Percentiles rank a stretch among this genome's conserved stretches.
These are phyloP conservation scores for Immersiella caudata DNA, from an alignment of 495 filamentous ascomycete genomes.

Conservation along the genomic window DNA sequence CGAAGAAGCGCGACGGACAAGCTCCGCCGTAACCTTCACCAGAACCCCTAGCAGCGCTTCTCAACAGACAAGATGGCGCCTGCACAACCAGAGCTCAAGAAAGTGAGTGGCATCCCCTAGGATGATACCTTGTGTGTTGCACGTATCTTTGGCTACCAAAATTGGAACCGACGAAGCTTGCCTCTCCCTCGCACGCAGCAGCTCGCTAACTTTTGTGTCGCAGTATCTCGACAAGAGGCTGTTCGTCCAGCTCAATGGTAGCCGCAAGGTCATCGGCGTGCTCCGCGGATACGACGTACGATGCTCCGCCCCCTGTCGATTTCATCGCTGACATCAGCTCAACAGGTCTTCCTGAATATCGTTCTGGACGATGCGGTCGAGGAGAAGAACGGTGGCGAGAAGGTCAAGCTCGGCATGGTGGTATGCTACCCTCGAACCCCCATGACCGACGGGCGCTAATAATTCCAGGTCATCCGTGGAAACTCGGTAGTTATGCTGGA, in stretches of 20 bases:
- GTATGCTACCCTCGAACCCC: constrained; percentile 54
- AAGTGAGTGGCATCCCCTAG: constrained; percentile 57
- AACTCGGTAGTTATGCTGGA: constrained; percentile 98
- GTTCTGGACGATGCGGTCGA: constrained; percentile 98
- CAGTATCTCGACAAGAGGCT: constrained; percentile 99
- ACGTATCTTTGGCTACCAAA: neutral
- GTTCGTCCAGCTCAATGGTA: constrained; percentile 96
- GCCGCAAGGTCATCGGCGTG: constrained; percentile 93
- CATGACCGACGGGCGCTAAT: constrained; percentile 10
- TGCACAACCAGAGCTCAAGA: constrained; percentile 98
- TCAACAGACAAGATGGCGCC: constrained; percentile 77
- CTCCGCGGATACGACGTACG: constrained; percentile 92
- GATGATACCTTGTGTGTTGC: neutral
- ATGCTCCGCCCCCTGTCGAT: constrained; percentile 23
- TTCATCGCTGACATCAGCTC: constrained; percentile 7
- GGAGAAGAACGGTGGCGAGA: constrained; percentile 90
- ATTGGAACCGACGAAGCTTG: neutral
- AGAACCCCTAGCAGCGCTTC: constrained; percentile 12
- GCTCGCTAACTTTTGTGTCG: constrained; percentile 17
- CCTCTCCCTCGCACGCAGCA: constrained; percentile 13
- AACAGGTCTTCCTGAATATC: constrained; percentile 95
- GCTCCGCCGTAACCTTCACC: neutral
- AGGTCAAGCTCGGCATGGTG: constrained; percentile 88
- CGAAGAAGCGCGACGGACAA: constrained; percentile 9
- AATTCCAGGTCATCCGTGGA: constrained; percentile 70